Evolutionary conservation across 2,329 filamentous ascomycete species (phyloP).

Genomic region (Cercospora zeae-maydis): DNA sequence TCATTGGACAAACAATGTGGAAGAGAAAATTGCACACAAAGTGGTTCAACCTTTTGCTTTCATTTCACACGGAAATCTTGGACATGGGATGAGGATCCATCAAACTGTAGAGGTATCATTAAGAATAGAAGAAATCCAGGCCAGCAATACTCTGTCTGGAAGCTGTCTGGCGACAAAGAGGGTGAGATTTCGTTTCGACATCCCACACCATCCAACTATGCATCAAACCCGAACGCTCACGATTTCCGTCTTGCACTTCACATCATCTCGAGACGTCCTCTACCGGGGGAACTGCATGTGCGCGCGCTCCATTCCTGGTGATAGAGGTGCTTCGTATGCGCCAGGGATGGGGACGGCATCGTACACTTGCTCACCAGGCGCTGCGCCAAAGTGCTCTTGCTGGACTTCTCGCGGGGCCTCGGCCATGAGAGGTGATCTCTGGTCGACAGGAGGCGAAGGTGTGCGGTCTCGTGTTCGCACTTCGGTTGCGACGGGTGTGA

Average conservation of each 20-base stretch:
- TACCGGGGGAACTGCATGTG: conserved; percentile 18
- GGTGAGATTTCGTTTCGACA: conserved; percentile 9
- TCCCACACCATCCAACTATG: neutral
- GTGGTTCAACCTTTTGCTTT: conserved; percentile 14
- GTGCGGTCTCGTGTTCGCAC: conserved; percentile 23
- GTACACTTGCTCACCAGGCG: conserved; percentile 79
- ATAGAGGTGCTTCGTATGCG: conserved; percentile 56
- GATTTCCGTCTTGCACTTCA: neutral
- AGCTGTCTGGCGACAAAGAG: neutral
- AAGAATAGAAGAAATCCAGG: conserved; percentile 14
- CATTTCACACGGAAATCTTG: conserved; percentile 1
- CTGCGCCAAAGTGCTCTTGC: conserved; percentile 64
- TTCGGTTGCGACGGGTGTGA: conserved; percentile 47
- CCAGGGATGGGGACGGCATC: conserved; percentile 84
- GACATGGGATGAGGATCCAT: neutral
- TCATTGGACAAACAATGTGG: neutral
- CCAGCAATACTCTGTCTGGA: conserved; percentile 1
- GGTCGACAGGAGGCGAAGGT: conserved; percentile 34
- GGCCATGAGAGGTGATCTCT: conserved; percentile 39
- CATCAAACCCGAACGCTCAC: conserved; percentile 6
- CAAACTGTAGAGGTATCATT: conserved; percentile 24
- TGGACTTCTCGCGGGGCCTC: conserved; percentile 44
- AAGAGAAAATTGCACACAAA: neutral
- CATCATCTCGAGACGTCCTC: neutral
- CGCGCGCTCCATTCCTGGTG: conserved; percentile 20